phyloP scores from a whole-genome alignment of 2,329 filamentous ascomycete genomes.

The Alternaria rosae region DNA sequence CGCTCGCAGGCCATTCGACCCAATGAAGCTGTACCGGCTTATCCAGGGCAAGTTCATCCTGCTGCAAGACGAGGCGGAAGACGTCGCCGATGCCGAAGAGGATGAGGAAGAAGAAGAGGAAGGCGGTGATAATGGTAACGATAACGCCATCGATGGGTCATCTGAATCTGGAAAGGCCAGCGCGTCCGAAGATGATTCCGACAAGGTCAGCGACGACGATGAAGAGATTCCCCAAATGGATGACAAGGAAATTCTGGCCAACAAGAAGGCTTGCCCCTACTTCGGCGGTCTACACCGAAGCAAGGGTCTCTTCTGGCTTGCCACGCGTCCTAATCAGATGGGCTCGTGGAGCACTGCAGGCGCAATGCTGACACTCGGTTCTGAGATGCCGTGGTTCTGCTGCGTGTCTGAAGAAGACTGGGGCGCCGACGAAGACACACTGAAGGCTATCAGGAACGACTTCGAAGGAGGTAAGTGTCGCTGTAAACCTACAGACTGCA shows the following conservation, averaged over 20 bases:
- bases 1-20: conserved; percentile 57
- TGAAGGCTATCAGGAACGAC: conserved; percentile 58
- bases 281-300: conserved; percentile 67
- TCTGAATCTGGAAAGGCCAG: conserved; percentile 23
- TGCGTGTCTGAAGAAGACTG: conserved; percentile 63
- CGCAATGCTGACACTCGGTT: conserved; percentile 67
- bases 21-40: conserved; percentile 50
- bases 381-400: conserved; percentile 66
- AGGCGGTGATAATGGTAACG: conserved; percentile 15
- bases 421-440: conserved; percentile 58
- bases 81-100: conserved; percentile 39
- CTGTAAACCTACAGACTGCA: neutral
- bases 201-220: conserved; percentile 38
- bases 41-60: conserved; percentile 55
- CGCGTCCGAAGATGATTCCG: conserved; percentile 24
- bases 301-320: conserved; percentile 68
- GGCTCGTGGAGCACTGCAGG: conserved; percentile 72
- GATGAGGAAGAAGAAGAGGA: conserved; percentile 3
- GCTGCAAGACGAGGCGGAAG: conserved; percentile 49
- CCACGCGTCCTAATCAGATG: conserved; percentile 63
- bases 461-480: conserved; percentile 48
- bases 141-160: conserved; percentile 16
- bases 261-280: conserved; percentile 62
- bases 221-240: conserved; percentile 45
- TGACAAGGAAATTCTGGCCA: conserved; percentile 57